Evolutionary conservation across 371 early-diverging fungal species (phyloP).

Genomic region (Mortierella polycephala): DNA sequence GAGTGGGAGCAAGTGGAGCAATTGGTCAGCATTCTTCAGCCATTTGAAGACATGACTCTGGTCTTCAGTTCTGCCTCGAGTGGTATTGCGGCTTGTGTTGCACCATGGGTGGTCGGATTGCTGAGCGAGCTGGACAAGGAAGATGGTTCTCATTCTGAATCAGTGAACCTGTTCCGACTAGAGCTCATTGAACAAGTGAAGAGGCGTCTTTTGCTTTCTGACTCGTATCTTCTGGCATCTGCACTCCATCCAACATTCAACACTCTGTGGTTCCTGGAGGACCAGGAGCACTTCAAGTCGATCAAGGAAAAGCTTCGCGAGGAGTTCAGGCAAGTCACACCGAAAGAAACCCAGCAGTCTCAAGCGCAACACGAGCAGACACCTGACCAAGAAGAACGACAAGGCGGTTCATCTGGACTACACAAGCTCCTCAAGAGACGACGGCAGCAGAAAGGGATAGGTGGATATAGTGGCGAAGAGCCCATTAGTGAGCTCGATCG

Average conservation of each 20-base stretch:
- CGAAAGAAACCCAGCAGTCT: too few relatives aligned
- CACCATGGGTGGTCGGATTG: constrained; percentile 1
- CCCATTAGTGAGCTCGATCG: not conserved
- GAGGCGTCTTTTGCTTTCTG: not conserved
- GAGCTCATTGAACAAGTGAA: not conserved
- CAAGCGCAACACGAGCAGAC: not conserved
- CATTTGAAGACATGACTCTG: constrained; percentile 11
- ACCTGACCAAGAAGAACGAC: not conserved
- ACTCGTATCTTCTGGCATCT: not conserved
- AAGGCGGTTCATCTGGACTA: not conserved
- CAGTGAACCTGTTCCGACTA: not conserved
- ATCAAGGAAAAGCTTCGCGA: not conserved
- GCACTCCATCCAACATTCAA: constrained; percentile 5
- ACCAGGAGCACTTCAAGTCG: not conserved
- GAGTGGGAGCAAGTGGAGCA: constrained; percentile 2
- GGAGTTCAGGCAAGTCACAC: not conserved
- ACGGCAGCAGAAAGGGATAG: too few relatives aligned
- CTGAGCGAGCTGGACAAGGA: not conserved
- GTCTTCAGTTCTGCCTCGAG: constrained; percentile 5
- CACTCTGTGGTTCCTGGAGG: not conserved
- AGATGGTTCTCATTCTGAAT: not conserved
- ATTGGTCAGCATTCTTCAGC: constrained; percentile 2
- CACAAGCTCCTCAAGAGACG: too few relatives aligned
- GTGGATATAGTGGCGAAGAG: not conserved
- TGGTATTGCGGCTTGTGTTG: constrained; percentile 8